Evolutionary conservation across 352 stramenopile genomes (phyloP).

Genomic region (Phytopythium aichiense): DNA sequence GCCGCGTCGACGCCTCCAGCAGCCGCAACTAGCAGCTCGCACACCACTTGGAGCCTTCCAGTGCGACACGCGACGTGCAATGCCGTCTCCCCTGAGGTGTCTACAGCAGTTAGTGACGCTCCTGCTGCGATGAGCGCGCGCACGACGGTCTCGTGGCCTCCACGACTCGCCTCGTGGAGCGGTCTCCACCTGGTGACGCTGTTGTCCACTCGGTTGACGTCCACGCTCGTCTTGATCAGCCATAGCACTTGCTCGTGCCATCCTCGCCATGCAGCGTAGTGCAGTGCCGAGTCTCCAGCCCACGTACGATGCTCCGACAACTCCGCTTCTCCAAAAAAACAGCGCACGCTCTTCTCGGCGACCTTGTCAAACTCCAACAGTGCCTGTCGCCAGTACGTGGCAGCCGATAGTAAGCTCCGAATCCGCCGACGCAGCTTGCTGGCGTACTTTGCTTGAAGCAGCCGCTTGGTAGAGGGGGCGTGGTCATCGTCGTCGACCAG

Average conservation of each 20-base stretch:
- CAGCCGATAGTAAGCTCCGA: slow-evolving; percentile 14
- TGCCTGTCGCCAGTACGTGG: slow-evolving; percentile 24
- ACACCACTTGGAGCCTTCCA: slow-evolving; percentile 35
- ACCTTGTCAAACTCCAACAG: slow-evolving; percentile 8
- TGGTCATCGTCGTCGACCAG: slow-evolving; percentile 24
- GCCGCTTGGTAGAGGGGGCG: slow-evolving; percentile 10
- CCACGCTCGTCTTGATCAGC: slow-evolving; percentile 23
- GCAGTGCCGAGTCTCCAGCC: slow-evolving; percentile 47
- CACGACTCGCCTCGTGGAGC: slow-evolving; percentile 56
- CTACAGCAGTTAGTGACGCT: slow-evolving; percentile 28
- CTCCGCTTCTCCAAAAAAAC: not conserved
- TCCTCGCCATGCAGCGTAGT: slow-evolving; percentile 47
- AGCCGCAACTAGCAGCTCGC: slow-evolving; percentile 34
- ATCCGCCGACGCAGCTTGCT: slow-evolving; percentile 25
- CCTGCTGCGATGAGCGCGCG: slow-evolving; percentile 34
- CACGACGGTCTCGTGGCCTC: slow-evolving; percentile 31
- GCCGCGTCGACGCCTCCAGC: slow-evolving; percentile 5
- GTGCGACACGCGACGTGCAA: slow-evolving; percentile 51
- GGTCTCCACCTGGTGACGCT: slow-evolving; percentile 35
- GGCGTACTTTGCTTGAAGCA: slow-evolving; percentile 35
- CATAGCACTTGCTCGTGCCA: slow-evolving; percentile 20
- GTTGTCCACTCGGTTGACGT: slow-evolving; percentile 51
- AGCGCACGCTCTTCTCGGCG: not conserved
- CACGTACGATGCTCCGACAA: slow-evolving; percentile 7
- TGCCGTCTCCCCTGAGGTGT: slow-evolving; percentile 44